phyloP scores from a whole-genome alignment of 1,284 basidiomycete species.

The Ustilago crameri region DNA sequence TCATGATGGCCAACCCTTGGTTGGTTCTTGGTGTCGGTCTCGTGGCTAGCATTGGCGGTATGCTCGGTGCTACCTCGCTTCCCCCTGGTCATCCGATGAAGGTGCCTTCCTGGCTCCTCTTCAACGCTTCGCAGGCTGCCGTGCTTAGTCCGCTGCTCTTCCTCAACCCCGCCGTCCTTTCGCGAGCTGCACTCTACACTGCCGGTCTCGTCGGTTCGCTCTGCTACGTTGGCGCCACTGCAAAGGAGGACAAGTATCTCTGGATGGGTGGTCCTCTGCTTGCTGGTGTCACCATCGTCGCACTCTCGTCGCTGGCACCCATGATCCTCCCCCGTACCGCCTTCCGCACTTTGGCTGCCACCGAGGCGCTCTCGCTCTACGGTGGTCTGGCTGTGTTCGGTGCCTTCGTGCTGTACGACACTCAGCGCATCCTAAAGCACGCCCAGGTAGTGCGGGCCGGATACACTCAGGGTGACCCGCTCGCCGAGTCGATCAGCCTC shows the following conservation, averaged over 20 bases:
- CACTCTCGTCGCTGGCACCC: conserved; percentile 84
- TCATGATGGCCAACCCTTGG: conserved; percentile 88
- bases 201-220: conserved; percentile 82
- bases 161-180: conserved; percentile 83
- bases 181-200: conserved; percentile 89
- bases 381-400: conserved; percentile 88
- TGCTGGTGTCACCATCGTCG: conserved; percentile 84
- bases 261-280: conserved; percentile 77
- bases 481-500: conserved; percentile 79
- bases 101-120: conserved; percentile 71
- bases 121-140: conserved; percentile 87
- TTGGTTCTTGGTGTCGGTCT: conserved; percentile 82
- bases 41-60: conserved; percentile 70
- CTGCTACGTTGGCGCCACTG: conserved; percentile 88
- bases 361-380: conserved; percentile 80
- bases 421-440: conserved; percentile 82
- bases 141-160: conserved; percentile 77
- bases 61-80: conserved; percentile 67
- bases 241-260: conserved; percentile 84
- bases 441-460: conserved; percentile 80
- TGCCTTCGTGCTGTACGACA: conserved; percentile 87
- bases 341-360: conserved; percentile 78
- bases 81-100: conserved; percentile 67
- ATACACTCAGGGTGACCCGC: conserved; percentile 76
- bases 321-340: conserved; percentile 83